Base-by-base conservation (phyloP, 106 monocot species). In the Chionographis japonica region DNA sequence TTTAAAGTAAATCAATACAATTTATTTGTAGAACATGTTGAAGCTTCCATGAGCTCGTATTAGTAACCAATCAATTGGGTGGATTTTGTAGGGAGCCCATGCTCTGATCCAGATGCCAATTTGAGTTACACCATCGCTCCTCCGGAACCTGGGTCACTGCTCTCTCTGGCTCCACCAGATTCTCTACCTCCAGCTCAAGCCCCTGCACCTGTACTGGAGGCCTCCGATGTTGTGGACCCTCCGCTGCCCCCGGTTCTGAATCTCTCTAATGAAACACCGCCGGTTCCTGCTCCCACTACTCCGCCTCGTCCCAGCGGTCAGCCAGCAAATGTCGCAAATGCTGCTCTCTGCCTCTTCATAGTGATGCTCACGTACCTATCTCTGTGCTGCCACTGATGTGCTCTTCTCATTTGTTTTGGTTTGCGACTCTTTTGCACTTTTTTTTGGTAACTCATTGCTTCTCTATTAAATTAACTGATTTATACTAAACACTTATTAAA, bases 11-110 rank as follows among this genome's bases (percentile, higher is more conserved):
- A 27, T 27, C 27, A 27, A 27, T 27, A 27, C 27, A 27, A 27
- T 27, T 27, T 27, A 27, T 27, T 27, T 27, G 27, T 27, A 27
- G 27, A 27, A 27, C 27, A 27, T 27, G 27, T 27, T 27, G 1
- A 27, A 27, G 27, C 27, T 27, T 27, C 27, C 27, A 27, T 1
- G 4, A 14, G 42, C 2, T 10, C 13, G 40, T 8, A 41, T 4
- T 51, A 20, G 2, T 17, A 61, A 36, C 27, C 20, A 6, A n/a
- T 38, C 20, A 6, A n/a, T 38, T 19, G 11, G 40, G 15, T 42
- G 15, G 12, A 50, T 59, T 39, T 52, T 80, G 56, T 77, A 98
- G 98, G 85, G 77, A 93, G 87, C 27, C 93, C 87, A 59, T 98
- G 98, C 73, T 78, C 79, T 39, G 68, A 93, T 58, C 58, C 54